Base-by-base conservation (phyloP, 1,284 basidiomycete genomes). In the Neolentinus lepideus region DNA sequence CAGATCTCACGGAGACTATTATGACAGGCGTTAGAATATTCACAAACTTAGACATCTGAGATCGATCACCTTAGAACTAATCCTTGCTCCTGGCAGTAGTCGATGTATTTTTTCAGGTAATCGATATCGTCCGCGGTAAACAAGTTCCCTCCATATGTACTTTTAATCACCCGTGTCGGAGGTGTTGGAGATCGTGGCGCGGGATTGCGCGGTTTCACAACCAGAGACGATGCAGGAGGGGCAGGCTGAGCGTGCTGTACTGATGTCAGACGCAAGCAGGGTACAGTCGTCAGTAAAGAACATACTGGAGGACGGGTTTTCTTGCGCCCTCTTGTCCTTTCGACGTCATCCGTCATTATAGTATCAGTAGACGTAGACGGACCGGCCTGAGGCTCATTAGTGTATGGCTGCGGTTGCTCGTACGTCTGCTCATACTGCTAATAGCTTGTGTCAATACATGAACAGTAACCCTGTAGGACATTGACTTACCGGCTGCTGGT, bases 21-120 rank as follows among this genome's bases (percentile, higher is more conserved):
- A n/a, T 9, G 16, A n/a, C 21, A 31, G 36, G 1, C 14, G 29
- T 56, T 25, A n/a, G 27, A 19, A 51, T 16, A 51, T 3, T 45
- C 9, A 27, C 35, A 3, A 21, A 8, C 10, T 21, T 6, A 16
- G 16, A n/a, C 12, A 35, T n/a, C 12, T 2, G 9, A 47, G 24
- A 38, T 19, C 51, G 62, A 62, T 48, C 57, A 86, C 85, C 85
- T 90, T 43, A 92, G 71, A 8, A 90, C 86, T 3, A 90, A 67
- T 33, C 89, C 89, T 66, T 90, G 85, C 57, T 89, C 86, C 61
- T 89, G 88, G 63, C 89, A 91, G 62, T 90, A 92, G 62, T 90
- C 88, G 52, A 92, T 91, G 64, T 92, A 91, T 63, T 82, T 84
- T 64, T 90, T 88, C 58, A 92, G 75, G 66, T 91, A 92, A 46